A percentile compares a stretch with the other conserved stretches of the same genome.
These are phyloP conservation scores for Colletotrichum lini DNA, from an alignment of 2,329 filamentous ascomycete genomes.

Conservation along the genomic window DNA sequence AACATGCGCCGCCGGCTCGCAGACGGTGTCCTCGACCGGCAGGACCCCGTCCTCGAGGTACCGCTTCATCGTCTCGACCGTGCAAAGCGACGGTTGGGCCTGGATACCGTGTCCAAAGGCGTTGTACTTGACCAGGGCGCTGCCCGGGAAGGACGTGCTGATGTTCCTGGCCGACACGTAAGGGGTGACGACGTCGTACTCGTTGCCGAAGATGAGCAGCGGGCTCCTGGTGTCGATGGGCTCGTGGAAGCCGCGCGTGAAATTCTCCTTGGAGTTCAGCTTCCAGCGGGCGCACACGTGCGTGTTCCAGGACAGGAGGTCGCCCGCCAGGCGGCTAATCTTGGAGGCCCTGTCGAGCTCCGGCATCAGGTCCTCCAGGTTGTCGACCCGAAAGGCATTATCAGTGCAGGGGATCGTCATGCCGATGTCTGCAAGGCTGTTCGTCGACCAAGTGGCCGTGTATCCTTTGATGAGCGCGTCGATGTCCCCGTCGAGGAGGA, in stretches of 20 bases:
- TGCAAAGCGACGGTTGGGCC: conserved; percentile 4
- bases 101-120: conserved; percentile 9
- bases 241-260: conserved; percentile 24
- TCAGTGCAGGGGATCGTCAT: conserved; percentile 44
- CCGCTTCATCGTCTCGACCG: background rate
- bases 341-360: conserved; percentile 5
- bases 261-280: conserved; percentile 20
- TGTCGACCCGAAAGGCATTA: background rate
- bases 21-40: background rate
- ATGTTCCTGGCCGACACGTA: conserved; percentile 13
- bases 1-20: conserved; percentile 12
- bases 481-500: conserved; percentile 37
- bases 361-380: conserved; percentile 21
- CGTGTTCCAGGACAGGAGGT: conserved; percentile 1
- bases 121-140: conserved; percentile 16
- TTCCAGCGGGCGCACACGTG: conserved; percentile 27
- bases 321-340: conserved; percentile 14
- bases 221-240: conserved; percentile 16
- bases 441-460: background rate
- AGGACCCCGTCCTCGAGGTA: conserved; percentile 5
- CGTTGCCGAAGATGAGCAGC: conserved; percentile 13
- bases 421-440: background rate
- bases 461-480: background rate
- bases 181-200: conserved; percentile 15
- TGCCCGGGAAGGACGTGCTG: conserved; percentile 10